Evolutionary conservation across 2,329 filamentous ascomycete genomes (phyloP).

Genomic region (Ophiocordyceps camponoti-floridani): DNA sequence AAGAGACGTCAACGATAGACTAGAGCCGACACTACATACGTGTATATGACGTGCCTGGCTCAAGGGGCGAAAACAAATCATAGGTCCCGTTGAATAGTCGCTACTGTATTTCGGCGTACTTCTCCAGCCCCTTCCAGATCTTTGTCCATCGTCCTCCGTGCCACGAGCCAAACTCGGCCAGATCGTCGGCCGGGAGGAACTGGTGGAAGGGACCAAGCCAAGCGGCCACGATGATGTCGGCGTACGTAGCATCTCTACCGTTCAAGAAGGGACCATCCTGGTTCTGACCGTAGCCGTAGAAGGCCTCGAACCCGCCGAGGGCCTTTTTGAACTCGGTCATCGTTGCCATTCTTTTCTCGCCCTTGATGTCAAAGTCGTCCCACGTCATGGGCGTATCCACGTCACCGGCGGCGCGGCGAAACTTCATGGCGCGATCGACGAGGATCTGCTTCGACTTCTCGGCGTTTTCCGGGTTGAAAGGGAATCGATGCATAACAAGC

Average conservation of each 20-base stretch:
- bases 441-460: constrained; percentile 28
- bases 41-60: too few species aligned
- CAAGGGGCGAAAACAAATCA: too few species aligned
- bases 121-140: constrained; percentile 26
- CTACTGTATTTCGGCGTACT: constrained; percentile 11
- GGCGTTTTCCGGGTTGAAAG: constrained; percentile 29
- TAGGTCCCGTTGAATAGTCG: too few species aligned
- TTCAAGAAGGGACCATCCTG: constrained; percentile 28
- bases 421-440: constrained; percentile 19
- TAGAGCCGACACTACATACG: too few species aligned
- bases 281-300: constrained; percentile 19
- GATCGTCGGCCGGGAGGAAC: constrained; percentile 24
- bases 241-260: constrained; percentile 26
- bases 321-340: constrained; percentile 19
- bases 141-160: constrained; percentile 30
- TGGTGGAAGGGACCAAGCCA: constrained; percentile 30
- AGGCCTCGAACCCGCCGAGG: constrained; percentile 22
- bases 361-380: constrained; percentile 21
- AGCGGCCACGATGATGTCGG: constrained; percentile 36
- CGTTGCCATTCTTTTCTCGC: constrained; percentile 20
- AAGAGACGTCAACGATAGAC: too few species aligned
- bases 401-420: background rate
- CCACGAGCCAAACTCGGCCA: constrained; percentile 27
- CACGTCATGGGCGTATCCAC: constrained; percentile 11
- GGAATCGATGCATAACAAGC: constrained; percentile 25